Base-by-base conservation (phyloP, 2,329 filamentous ascomycete species). In the Xylariaceae sp. region DNA sequence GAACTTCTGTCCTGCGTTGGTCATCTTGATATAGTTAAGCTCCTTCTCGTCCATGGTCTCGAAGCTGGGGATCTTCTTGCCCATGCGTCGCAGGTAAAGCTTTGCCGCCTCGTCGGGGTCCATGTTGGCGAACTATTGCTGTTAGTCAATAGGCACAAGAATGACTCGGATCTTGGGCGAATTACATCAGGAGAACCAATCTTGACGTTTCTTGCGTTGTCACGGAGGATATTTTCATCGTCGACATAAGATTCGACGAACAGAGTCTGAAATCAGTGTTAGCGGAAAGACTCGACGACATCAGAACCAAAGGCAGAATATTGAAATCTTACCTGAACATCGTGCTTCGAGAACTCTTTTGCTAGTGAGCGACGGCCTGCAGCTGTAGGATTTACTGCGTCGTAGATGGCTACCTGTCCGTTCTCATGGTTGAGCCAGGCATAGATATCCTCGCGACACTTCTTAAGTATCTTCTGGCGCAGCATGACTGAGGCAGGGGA, bases 21-120 rank as follows among this genome's bases (percentile, higher is more conserved):
- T 96, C 93, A 99, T 97, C 78, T 96, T 97, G 77, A 99, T 93
- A 76, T 93, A 99, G 73, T 97, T 96, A 64, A 99, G 82, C 66
- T 97, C 92, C 35, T 83, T 82, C 73, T 99, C 94, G 68, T 92
- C 84, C 92, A 99, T 97, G 1, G 91, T 96, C 76, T 99, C 92
- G 68, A 96, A 99, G 60, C 93, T 88, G 17, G 94, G 94, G 61
- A 99, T 99, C 67, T 94, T 90, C 67, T 90, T 88, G 64, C 91
- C 87, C 71, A 99, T 97, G 54, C 94, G 87, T 63, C 87, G 84
- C 45, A 99, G 83, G 70, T 99, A 99, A 68, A 97, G 86, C 69
- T 90, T 88, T 35, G 96, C 92, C 2, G 94, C 94, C 71, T 96
- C 92, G 64, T 96, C 88, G 10, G 92, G 88, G 47, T 89, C 86